Evolutionary conservation across 768 basidiomycete genomes (phyloP), one percentile per base, ranked within the genome.

Genomic region (Suillus cothurnatus): DNA sequence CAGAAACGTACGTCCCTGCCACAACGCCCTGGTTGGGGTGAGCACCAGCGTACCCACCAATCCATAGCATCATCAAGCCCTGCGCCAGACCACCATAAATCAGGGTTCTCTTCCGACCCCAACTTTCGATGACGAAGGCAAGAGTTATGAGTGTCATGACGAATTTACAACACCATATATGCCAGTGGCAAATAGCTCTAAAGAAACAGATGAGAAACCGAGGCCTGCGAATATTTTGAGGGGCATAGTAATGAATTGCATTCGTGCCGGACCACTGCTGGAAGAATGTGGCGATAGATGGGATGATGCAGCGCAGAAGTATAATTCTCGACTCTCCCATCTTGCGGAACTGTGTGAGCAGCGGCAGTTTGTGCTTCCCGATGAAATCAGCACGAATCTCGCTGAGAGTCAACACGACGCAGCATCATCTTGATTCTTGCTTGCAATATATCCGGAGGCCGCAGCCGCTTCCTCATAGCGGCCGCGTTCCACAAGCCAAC

Each of bases 241-340:
- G 81, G 21, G 76, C 64, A 56, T 79, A 81, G 61, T 81, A 82
- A 68, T 80, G 80, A 69, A 82, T 76, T 4, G 79, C 76, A 71
- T 80, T 81, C 55, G 79, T 77, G 32, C 81, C 81, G 0, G 81
- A 71, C 74, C 80, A 79, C 62, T 82, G 80, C 65, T 78, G 80
- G 64, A 77, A 66, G 68, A 78, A 74, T 62, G 77, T 75, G 57
- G 76, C 73, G 43, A 79, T 62, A 2, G 71, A 60, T 0, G 76
- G 78, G 64, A 80, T 74, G 62, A 76, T 26, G 59, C 76, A 78
- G 3, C 77, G 74, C 7, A 76, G 65, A 4, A 70, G 68, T 23
- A 73, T 76, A 19, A 64, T 70, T 62, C 64, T 71, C 47, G 41
- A 74, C 57, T 79, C 77, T 52, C 73, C 76, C 74, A 78, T 81